These are phyloP conservation scores for Leucaena leucocephala DNA, from an alignment of 306 rosid genomes.

Conservation along the genomic window DNA sequence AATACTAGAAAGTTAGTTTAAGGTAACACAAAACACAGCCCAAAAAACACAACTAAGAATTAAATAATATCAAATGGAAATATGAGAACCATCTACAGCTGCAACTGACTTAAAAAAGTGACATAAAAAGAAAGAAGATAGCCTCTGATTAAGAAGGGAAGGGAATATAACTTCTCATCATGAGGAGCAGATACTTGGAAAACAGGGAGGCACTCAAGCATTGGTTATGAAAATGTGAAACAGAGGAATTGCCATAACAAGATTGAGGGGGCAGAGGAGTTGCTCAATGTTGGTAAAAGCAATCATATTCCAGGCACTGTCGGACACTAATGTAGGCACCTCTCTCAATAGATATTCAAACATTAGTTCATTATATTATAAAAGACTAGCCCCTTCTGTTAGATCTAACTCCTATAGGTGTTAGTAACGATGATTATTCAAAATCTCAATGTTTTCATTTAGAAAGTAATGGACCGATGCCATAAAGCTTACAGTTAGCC, in stretches of 20 bases:
- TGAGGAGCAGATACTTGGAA: too few species aligned
- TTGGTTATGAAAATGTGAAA: too few species aligned
- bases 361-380: too few species aligned
- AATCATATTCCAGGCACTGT: too few species aligned
- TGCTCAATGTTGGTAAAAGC: neutral
- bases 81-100: too few species aligned
- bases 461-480: neutral
- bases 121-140: neutral
- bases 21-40: neutral
- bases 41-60: too few species aligned
- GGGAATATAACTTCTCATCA: constrained; percentile 55
- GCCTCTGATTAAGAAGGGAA: constrained; percentile 4
- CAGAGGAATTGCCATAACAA: neutral
- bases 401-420: too few species aligned
- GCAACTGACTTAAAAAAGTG: neutral
- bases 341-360: too few species aligned
- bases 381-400: too few species aligned
- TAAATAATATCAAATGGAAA: too few species aligned
- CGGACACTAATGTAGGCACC: too few species aligned
- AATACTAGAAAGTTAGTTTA: constrained; percentile 22
- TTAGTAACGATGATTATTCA: neutral
- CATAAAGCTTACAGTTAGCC: neutral
- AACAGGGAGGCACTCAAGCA: too few species aligned
- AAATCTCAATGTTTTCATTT: neutral
- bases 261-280: neutral